phyloP scores from a whole-genome alignment of 352 stramenopile species.

The Phytopythium chamaehyphon region DNA sequence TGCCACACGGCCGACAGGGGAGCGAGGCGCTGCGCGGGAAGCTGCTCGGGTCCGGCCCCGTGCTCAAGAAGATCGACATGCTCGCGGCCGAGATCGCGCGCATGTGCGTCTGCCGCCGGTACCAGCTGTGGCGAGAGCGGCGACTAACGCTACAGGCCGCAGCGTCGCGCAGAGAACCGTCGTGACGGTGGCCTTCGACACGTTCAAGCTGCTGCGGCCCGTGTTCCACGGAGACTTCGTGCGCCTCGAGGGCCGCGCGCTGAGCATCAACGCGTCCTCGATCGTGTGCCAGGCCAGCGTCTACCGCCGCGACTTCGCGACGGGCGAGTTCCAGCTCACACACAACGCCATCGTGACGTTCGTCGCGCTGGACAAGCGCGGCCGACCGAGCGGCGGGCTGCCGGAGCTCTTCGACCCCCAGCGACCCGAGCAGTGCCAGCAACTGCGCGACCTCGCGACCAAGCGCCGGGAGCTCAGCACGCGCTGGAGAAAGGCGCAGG shows the following conservation, averaged over 20 bases:
- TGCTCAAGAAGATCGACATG: slow-evolving; percentile 44
- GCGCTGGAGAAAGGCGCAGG: slow-evolving; percentile 23
- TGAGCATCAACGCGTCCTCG: slow-evolving; percentile 30
- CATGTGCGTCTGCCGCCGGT: slow-evolving; percentile 2
- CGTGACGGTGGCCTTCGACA: slow-evolving; percentile 44
- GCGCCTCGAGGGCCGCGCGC: slow-evolving; percentile 42
- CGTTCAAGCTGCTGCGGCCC: slow-evolving; percentile 32
- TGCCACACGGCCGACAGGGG: slow-evolving; percentile 15
- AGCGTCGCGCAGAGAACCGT: slow-evolving; percentile 26
- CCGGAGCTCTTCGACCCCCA: slow-evolving; percentile 21
- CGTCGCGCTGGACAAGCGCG: slow-evolving; percentile 25
- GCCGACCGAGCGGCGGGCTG: slow-evolving; percentile 11
- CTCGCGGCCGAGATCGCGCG: slow-evolving; percentile 8
- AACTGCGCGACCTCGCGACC: slow-evolving; percentile 17
- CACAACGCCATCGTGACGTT: slow-evolving; percentile 34
- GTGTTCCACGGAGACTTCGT: slow-evolving; percentile 37
- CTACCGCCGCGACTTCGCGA: slow-evolving; percentile 18
- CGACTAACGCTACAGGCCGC: neutral
- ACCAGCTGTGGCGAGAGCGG: neutral
- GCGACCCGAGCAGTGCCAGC: slow-evolving; percentile 12
- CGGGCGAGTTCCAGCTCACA: slow-evolving; percentile 22
- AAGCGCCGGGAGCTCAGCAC: slow-evolving; percentile 22
- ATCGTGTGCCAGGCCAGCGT: slow-evolving; percentile 18
- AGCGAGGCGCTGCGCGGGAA: slow-evolving; percentile 46
- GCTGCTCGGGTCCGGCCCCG: slow-evolving; percentile 38